Conservation (phyloP, 2,329 filamentous ascomycete genomes). For the Penicillium corylophilum region DNA sequence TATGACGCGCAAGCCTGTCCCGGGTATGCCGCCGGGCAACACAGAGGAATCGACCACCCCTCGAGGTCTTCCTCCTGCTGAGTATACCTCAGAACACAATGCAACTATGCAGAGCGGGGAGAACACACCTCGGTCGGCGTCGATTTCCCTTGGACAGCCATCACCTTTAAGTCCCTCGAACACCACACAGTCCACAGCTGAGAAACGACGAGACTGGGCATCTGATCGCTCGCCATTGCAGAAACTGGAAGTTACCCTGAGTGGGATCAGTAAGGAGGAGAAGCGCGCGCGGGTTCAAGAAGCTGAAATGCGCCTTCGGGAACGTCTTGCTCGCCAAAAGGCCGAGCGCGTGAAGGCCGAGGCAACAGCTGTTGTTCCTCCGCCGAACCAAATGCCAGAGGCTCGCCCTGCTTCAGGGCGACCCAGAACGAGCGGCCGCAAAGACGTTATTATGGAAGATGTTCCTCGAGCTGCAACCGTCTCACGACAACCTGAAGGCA, state of each 20-base stretch:
- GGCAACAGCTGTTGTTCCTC: slow-evolving; percentile 1
- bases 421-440: slow-evolving; percentile 2
- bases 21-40: slow-evolving; percentile 1
- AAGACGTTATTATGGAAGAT: not conserved
- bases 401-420: slow-evolving; percentile 2
- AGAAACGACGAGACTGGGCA: slow-evolving; percentile 57
- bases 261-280: slow-evolving; percentile 93
- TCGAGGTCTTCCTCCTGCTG: slow-evolving; percentile 14
- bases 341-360: slow-evolving; percentile 21
- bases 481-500: slow-evolving; percentile 10
- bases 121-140: slow-evolving; percentile 5
- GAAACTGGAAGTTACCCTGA: slow-evolving; percentile 85
- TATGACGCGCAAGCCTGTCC: slow-evolving; percentile 14
- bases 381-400: slow-evolving; percentile 9
- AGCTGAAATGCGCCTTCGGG: slow-evolving; percentile 71
- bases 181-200: slow-evolving; percentile 29
- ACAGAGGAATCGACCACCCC: slow-evolving; percentile 20
- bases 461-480: slow-evolving; percentile 4
- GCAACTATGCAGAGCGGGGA: slow-evolving; percentile 14
- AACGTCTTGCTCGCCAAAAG: slow-evolving; percentile 45
- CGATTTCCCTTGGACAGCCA: slow-evolving; percentile 3
- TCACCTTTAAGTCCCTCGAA: slow-evolving; percentile 33
- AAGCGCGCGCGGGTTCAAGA: slow-evolving; percentile 82
- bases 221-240: slow-evolving; percentile 87
- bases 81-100: slow-evolving; percentile 4